Evolutionary conservation across 208 protist species (phyloP).

Genomic region (Histomonas meleagridis): DNA sequence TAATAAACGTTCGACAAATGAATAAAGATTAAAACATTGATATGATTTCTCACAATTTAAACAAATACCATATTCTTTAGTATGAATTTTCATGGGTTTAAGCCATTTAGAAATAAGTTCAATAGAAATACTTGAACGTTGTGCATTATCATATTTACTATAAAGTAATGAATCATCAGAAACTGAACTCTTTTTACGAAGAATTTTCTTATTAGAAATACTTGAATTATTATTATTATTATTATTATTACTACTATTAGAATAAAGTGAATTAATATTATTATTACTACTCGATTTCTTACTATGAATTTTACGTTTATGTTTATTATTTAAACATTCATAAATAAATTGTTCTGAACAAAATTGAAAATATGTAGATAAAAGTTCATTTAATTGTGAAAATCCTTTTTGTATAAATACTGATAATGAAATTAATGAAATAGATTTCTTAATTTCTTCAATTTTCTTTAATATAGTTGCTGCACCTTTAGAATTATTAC

Average conservation of each 20-base stretch:
- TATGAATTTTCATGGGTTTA: not conserved
- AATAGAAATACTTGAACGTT: too few species aligned
- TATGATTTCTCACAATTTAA: not conserved
- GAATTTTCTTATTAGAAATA: too few species aligned
- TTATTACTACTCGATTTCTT: too few species aligned
- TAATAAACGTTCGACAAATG: not conserved
- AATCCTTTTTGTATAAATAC: not conserved
- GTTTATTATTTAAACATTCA: too few species aligned
- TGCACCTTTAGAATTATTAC: not conserved
- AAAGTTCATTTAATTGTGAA: not conserved
- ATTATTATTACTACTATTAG: too few species aligned
- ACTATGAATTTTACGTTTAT: too few species aligned
- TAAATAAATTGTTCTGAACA: not conserved
- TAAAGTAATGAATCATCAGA: too few species aligned
- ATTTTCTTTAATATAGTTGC: not conserved
- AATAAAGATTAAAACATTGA: not conserved
- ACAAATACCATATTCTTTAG: not conserved
- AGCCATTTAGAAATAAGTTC: not conserved
- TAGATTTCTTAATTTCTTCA: not conserved
- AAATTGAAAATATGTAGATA: not conserved
- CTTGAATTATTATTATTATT: too few species aligned
- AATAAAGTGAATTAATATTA: too few species aligned
- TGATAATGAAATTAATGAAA: not conserved
- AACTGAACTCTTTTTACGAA: too few species aligned
- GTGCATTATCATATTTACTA: too few species aligned